Percentiles rank a stretch among this genome's conserved stretches.
Conservation (phyloP, 2,329 filamentous ascomycete genomes). For the Sclerotinia minor region DNA sequence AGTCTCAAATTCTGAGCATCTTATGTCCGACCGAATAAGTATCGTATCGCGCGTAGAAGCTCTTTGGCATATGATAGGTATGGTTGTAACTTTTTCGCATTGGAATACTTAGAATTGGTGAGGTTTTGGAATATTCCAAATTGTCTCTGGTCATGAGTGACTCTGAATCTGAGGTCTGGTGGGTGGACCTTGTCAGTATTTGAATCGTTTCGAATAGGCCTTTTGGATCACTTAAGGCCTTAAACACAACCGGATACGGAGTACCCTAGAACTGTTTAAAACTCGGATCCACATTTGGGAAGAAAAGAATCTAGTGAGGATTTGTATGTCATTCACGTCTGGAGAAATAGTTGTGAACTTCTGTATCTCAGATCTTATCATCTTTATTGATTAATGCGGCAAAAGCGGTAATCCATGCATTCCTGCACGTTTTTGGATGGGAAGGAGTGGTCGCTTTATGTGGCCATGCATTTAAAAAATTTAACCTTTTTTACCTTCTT, state of each 20-base stretch:
- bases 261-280: not conserved
- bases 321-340: not conserved
- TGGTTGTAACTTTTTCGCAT: not conserved
- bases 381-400: not conserved
- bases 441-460: not conserved
- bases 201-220: not conserved
- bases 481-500: too few species aligned
- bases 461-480: not conserved
- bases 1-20: too few species aligned
- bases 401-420: constrained; percentile 4
- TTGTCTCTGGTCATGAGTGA: not conserved
- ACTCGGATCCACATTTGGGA: not conserved
- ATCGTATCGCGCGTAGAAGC: not conserved
- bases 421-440: not conserved
- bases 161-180: not conserved
- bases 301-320: not conserved
- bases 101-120: not conserved
- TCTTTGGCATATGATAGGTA: not conserved
- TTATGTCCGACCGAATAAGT: constrained; percentile 1
- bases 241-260: too few species aligned
- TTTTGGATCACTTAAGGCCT: not conserved
- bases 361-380: not conserved
- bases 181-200: not conserved
- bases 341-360: not conserved
- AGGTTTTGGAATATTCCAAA: not conserved